Conservation (phyloP, 2,329 filamentous ascomycete genomes). For the Rhinocladiella mackenziei region DNA sequence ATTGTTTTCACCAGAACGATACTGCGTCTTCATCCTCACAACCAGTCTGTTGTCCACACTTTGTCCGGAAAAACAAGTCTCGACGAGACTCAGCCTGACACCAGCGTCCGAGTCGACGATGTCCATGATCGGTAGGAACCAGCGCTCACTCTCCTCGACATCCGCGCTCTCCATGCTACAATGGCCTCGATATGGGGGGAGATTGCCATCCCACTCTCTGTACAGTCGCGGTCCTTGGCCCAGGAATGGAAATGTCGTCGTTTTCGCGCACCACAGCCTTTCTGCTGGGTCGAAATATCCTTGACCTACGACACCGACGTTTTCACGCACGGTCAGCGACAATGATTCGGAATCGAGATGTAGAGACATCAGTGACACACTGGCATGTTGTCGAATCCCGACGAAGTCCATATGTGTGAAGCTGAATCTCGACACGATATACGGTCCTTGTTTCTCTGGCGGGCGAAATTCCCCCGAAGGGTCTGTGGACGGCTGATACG, state of each 20-base stretch:
- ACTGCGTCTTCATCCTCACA: constrained; percentile 33
- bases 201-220: constrained; percentile 42
- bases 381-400: constrained; percentile 51
- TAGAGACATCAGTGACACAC: constrained; percentile 50
- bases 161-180: constrained; percentile 36
- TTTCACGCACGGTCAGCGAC: constrained; percentile 54
- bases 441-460: constrained; percentile 38
- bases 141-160: constrained; percentile 32
- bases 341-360: constrained; percentile 47
- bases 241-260: constrained; percentile 53
- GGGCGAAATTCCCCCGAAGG: constrained; percentile 40
- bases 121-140: constrained; percentile 39
- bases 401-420: constrained; percentile 53
- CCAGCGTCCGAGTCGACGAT: constrained; percentile 33
- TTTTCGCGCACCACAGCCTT: constrained; percentile 44
- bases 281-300: constrained; percentile 41
- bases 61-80: constrained; percentile 33
- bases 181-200: constrained; percentile 47
- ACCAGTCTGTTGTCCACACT: constrained; percentile 32
- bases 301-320: constrained; percentile 49
- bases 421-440: constrained; percentile 48
- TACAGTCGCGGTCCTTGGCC: constrained; percentile 50
- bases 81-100: constrained; percentile 36
- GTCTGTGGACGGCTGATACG: constrained; percentile 51
- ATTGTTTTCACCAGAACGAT: constrained; percentile 11